These are phyloP conservation scores for Suillus discolor DNA, from an alignment of 768 basidiomycete genomes.

Conservation along the genomic window DNA sequence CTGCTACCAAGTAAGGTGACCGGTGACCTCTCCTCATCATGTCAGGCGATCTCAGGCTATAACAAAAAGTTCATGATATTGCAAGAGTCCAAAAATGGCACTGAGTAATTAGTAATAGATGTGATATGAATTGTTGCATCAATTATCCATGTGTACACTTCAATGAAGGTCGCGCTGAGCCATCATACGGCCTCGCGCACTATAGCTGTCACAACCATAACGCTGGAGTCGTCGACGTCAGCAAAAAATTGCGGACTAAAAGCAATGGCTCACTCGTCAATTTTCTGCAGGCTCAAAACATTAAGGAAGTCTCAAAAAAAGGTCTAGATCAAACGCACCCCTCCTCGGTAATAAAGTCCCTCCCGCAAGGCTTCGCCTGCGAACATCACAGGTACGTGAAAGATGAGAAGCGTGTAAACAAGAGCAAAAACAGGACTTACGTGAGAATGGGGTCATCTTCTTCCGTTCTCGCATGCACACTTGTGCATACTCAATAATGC, in stretches of 20 bases:
- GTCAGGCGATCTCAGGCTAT: background rate
- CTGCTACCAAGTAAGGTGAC: background rate
- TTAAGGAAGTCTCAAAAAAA: constrained; percentile 12
- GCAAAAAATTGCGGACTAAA: constrained; percentile 3
- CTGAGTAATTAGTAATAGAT: constrained; percentile 1
- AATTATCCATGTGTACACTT: constrained; percentile 4
- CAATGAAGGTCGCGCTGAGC: constrained; percentile 1
- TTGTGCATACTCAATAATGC: constrained; percentile 68
- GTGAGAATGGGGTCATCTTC: constrained; percentile 74
- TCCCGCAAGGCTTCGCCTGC: constrained; percentile 66
- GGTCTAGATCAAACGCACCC: constrained; percentile 52
- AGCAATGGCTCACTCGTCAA: constrained; percentile 67
- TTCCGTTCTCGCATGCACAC: constrained; percentile 69
- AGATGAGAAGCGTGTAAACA: constrained; percentile 6
- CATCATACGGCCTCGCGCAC: constrained; percentile 56
- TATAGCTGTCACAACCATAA: constrained; percentile 69
- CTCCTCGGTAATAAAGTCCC: constrained; percentile 67
- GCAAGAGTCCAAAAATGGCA: background rate
- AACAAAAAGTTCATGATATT: background rate
- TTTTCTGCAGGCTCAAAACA: constrained; percentile 51
- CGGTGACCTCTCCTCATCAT: background rate
- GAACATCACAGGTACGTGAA: constrained; percentile 11
- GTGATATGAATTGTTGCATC: background rate
- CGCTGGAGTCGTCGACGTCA: constrained; percentile 43
- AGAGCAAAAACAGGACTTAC: constrained; percentile 39